Evolutionary conservation across 2,329 filamentous ascomycete species (phyloP).

Genomic region (Alternaria burnsii): DNA sequence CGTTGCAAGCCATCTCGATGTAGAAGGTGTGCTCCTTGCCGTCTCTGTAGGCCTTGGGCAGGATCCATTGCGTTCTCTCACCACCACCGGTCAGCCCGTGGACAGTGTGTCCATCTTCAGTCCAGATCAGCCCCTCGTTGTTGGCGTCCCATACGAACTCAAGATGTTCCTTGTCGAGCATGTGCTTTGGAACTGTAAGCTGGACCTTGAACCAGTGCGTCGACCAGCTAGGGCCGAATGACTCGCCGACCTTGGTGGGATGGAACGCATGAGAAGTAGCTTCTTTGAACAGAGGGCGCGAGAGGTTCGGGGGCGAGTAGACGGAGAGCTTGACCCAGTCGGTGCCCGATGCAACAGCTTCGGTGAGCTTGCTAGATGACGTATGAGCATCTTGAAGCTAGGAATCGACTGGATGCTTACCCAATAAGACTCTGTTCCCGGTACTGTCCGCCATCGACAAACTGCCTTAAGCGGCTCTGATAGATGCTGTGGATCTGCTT

Average conservation of each 20-base stretch:
- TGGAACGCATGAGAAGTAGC: slow-evolving; percentile 79
- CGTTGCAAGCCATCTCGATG: slow-evolving; percentile 98
- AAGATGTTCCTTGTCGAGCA: slow-evolving; percentile 80
- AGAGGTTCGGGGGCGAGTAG: slow-evolving; percentile 81
- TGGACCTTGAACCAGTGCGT: slow-evolving; percentile 96
- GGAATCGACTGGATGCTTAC: slow-evolving; percentile 55
- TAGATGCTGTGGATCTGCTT: slow-evolving; percentile 80
- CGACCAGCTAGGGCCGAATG: slow-evolving; percentile 93
- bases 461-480: slow-evolving; percentile 80
- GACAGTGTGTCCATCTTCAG: slow-evolving; percentile 84
- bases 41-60: slow-evolving; percentile 82
- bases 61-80: slow-evolving; percentile 89
- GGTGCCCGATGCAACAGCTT: slow-evolving; percentile 71
- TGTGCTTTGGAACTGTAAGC: slow-evolving; percentile 76
- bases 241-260: slow-evolving; percentile 75
- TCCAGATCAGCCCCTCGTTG: slow-evolving; percentile 96
- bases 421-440: slow-evolving; percentile 75
- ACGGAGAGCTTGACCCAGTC: slow-evolving; percentile 84
- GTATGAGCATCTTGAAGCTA: slow-evolving; percentile 21
- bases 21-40: slow-evolving; percentile 90
- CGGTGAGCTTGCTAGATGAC: slow-evolving; percentile 71
- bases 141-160: slow-evolving; percentile 96
- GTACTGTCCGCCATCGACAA: slow-evolving; percentile 77
- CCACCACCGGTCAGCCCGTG: slow-evolving; percentile 92
- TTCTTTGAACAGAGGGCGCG: slow-evolving; percentile 85